These are phyloP conservation scores for Pseudevernia furfuracea DNA, from an alignment of 495 filamentous ascomycete species.

Conservation along the genomic window DNA sequence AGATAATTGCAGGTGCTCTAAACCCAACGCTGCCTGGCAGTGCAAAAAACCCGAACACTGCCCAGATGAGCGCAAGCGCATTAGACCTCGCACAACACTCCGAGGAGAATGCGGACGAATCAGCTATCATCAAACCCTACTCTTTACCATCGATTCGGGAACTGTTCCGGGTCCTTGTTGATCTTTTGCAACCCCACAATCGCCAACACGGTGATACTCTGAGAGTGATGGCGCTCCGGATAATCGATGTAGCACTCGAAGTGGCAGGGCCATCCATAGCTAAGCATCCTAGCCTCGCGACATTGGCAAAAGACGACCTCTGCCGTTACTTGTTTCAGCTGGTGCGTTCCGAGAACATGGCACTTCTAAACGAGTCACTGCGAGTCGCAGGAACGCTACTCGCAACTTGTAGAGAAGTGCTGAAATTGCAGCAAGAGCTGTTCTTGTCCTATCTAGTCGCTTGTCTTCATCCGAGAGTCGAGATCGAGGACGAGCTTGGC, in stretches of 20 bases:
- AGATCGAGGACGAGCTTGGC: constrained; percentile 81
- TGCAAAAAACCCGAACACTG: constrained; percentile 3
- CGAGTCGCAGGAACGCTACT: constrained; percentile 86
- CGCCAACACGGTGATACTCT: constrained; percentile 86
- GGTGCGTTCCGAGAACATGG: constrained; percentile 90
- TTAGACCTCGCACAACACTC: constrained; percentile 21
- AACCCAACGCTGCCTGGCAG: not conserved
- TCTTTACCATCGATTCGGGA: constrained; percentile 89
- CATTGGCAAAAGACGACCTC: constrained; percentile 83
- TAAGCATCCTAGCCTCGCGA: constrained; percentile 81
- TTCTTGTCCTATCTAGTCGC: constrained; percentile 91
- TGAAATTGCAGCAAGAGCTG: constrained; percentile 95
- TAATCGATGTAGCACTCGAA: constrained; percentile 95
- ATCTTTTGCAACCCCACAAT: constrained; percentile 88
- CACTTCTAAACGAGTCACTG: constrained; percentile 82
- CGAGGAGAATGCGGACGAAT: constrained; percentile 32
- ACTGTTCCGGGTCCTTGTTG: constrained; percentile 88
- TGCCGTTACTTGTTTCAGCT: constrained; percentile 95
- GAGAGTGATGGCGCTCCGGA: constrained; percentile 92
- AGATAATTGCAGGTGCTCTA: not conserved
- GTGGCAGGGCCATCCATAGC: constrained; percentile 94
- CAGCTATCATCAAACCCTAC: constrained; percentile 62
- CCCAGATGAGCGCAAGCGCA: constrained; percentile 18
- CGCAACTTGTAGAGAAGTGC: constrained; percentile 80
- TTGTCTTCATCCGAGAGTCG: constrained; percentile 84